Evolutionary conservation across 345 rosid species (phyloP).

Genomic region (Physaria fendleri): DNA sequence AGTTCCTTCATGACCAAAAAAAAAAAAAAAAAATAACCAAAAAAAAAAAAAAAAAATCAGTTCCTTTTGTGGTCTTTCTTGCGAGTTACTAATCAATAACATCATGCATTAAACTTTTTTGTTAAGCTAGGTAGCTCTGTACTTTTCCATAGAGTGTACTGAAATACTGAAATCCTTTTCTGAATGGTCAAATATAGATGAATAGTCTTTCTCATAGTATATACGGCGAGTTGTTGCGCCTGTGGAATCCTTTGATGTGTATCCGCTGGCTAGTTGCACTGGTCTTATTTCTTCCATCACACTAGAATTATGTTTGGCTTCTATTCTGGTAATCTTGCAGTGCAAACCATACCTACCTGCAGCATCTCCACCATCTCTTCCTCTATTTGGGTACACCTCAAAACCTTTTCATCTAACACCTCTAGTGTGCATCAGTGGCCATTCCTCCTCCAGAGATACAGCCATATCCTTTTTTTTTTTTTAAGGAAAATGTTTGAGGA

Average conservation of each 20-base stretch:
- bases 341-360: constrained; percentile 83
- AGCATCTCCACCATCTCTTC: constrained; percentile 98
- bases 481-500: constrained; percentile 82
- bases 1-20: too few relatives aligned
- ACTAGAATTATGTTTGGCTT: constrained; percentile 69
- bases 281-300: constrained; percentile 61
- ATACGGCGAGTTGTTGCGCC: constrained; percentile 38
- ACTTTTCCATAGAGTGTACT: constrained; percentile 1
- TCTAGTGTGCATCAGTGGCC: constrained; percentile 72
- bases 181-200: constrained; percentile 14
- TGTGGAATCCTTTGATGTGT: constrained; percentile 41
- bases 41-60: too few relatives aligned
- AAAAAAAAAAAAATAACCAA: too few relatives aligned
- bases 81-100: background rate
- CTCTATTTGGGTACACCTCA: constrained; percentile 85
- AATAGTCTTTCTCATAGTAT: constrained; percentile 26
- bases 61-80: constrained; percentile 1
- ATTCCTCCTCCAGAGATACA: constrained; percentile 75
- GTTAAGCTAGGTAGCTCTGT: background rate
- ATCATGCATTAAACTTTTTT: background rate
- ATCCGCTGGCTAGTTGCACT: constrained; percentile 36
- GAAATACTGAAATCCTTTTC: constrained; percentile 11
- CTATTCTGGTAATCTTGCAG: constrained; percentile 61
- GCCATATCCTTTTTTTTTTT: constrained; percentile 39
- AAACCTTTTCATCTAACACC: constrained; percentile 78